Base-by-base conservation (phyloP, 768 basidiomycete genomes). In the Mycena floridula region DNA sequence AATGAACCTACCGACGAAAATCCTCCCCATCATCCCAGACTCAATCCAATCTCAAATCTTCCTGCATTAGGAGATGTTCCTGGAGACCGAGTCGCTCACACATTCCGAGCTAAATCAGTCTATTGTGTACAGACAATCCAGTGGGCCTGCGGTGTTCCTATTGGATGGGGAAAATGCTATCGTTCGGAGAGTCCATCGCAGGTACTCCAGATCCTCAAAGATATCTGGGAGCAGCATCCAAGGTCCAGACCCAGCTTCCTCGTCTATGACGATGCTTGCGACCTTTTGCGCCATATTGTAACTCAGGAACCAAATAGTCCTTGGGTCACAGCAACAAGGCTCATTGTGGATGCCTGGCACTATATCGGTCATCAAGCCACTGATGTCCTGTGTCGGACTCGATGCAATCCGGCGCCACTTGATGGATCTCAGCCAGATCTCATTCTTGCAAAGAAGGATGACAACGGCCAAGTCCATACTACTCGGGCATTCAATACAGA, bases 111-210 rank as follows among this genome's bases (percentile, higher is more conserved):
- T 11, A 30, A 30, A 30, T 30, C 28, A 30, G 28, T 30, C 28
- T 30, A 30, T 30, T 30, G 28, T 16, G 16, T 30, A 9, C 37
- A 38, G 16, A 55, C 54, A 1, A 41, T 53, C 4, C 54, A 55
- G 23, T 55, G 54, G 54, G 49, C 54, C 11, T 55, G 54, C 27
- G 51, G 54, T 6, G 20, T n/a, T 5, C 54, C 52, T 6, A 47
- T 55, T 42, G 54, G 45, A 13, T 55, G 52, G 52, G 53, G 45
- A 8, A 55, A 53, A 35, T 50, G 49, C 37, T 55, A 50, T 37
- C 41, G 41, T 15, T 40, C 37, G 7, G 52, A 55, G 35, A 47
- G 45, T 18, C 35, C 45, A 0, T 37, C 52, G 3, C 49, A 50
- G 30, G 54, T 50, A n/a, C 42, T 52, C 4, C 7, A 12, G 3